phyloP scores from a whole-genome alignment of 202 grass and related monocot genomes.

The Hordeum pubiflorum region DNA sequence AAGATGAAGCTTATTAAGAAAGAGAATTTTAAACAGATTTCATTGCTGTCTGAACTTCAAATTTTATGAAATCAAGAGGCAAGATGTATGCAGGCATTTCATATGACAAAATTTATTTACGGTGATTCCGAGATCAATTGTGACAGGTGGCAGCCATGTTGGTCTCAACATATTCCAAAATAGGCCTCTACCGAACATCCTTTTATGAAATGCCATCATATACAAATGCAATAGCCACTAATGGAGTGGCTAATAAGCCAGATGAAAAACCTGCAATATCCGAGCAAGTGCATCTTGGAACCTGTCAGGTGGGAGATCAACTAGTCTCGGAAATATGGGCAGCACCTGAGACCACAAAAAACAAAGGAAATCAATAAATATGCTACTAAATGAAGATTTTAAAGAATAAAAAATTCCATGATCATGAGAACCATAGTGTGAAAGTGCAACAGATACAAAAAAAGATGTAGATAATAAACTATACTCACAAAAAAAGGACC shows the following conservation, averaged over 20 bases:
- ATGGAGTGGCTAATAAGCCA: background rate
- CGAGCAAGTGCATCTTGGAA: constrained; percentile 98
- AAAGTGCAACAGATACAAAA: background rate
- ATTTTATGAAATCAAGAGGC: constrained; percentile 7
- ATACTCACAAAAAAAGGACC: background rate
- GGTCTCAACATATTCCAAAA: background rate
- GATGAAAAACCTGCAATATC: constrained; percentile 76
- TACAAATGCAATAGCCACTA: constrained; percentile 17
- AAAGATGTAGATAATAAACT: background rate
- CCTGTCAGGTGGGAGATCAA: constrained; percentile 79
- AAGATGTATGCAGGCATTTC: background rate
- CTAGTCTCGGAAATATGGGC: constrained; percentile 85
- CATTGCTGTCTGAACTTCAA: background rate
- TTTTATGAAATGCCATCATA: background rate
- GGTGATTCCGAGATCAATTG: background rate
- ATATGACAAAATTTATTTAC: background rate
- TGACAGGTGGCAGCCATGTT: background rate
- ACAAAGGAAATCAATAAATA: background rate
- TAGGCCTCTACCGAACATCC: background rate
- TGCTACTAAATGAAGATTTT: background rate
- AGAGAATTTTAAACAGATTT: background rate
- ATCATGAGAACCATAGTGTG: background rate
- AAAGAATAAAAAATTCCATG: background rate
- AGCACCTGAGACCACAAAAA: constrained; percentile 56
- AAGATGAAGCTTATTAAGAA: background rate